Conservation (phyloP, 768 basidiomycete genomes). For the Strobilomyces confusus region DNA sequence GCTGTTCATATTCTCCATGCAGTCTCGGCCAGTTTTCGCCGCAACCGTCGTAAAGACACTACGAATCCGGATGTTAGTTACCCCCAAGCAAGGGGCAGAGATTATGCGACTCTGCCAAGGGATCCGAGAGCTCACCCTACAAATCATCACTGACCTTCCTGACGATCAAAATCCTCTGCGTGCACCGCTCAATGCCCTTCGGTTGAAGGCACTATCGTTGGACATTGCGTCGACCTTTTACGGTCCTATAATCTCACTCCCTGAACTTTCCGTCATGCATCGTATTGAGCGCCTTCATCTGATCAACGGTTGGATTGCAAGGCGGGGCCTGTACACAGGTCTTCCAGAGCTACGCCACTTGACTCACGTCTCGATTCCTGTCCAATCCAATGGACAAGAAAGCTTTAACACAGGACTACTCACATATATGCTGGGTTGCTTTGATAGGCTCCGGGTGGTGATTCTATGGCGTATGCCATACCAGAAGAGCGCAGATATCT, state of each 20-base stretch:
- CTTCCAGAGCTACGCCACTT: neutral
- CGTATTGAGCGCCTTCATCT: neutral
- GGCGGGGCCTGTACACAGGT: neutral
- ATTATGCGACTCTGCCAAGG: neutral
- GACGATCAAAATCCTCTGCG: neutral
- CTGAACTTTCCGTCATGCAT: neutral
- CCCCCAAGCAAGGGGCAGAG: neutral
- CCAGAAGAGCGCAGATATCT: neutral
- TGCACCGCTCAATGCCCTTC: neutral
- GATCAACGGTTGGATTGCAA: neutral
- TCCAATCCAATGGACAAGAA: neutral
- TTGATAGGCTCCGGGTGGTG: neutral
- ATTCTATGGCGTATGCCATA: neutral
- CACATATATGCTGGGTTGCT: neutral
- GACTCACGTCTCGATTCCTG: neutral
- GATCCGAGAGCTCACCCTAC: neutral
- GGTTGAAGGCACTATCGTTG: neutral
- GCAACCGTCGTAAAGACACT: neutral
- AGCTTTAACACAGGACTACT: neutral
- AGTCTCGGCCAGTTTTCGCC: neutral
- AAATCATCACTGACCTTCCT: neutral
- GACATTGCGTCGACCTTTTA: neutral
- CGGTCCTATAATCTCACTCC: neutral
- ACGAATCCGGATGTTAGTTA: neutral
- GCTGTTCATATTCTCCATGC: neutral